A percentile compares a stretch with the other conserved stretches of the same genome.
Evolutionary conservation across 2,329 filamentous ascomycete species (phyloP).

Genomic region (Trichoderma endophyticum): DNA sequence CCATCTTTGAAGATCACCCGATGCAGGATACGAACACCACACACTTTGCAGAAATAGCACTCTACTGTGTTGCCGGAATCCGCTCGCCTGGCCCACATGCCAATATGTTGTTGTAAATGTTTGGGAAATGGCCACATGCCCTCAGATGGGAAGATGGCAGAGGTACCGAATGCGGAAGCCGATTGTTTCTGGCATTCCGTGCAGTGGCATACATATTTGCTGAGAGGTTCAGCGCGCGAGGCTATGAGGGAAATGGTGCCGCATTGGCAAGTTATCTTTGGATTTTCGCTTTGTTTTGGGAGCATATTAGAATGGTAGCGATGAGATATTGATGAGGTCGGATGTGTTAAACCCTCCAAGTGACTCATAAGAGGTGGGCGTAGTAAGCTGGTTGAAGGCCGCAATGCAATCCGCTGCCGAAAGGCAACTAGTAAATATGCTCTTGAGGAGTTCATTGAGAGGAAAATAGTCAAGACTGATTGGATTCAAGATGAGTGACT

Average conservation of each 20-base stretch:
- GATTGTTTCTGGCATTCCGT: slow-evolving; percentile 45
- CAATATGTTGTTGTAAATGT: slow-evolving; percentile 32
- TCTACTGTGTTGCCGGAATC: slow-evolving; percentile 41
- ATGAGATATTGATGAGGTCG: not conserved
- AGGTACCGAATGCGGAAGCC: slow-evolving; percentile 44
- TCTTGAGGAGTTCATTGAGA: not conserved
- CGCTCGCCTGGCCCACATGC: slow-evolving; percentile 38
- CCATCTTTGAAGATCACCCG: slow-evolving; percentile 37
- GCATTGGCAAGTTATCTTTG: not conserved
- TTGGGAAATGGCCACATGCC: slow-evolving; percentile 40
- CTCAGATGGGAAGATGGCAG: slow-evolving; percentile 40
- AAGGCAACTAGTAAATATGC: not conserved
- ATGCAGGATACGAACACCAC: slow-evolving; percentile 32
- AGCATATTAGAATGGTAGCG: not conserved
- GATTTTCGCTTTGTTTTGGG: not conserved
- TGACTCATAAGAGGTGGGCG: not conserved
- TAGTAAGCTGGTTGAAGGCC: not conserved
- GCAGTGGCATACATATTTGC: slow-evolving; percentile 39
- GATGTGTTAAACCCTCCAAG: not conserved
- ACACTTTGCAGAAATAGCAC: slow-evolving; percentile 42
- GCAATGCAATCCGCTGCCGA: not conserved
- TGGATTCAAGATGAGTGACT: not conserved
- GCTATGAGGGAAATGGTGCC: not conserved
- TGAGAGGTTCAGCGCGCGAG: not conserved
- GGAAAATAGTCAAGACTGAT: not conserved